Evolutionary conservation across 257 asterid species (phyloP).

Genomic region (Scutellaria baicalensis): DNA sequence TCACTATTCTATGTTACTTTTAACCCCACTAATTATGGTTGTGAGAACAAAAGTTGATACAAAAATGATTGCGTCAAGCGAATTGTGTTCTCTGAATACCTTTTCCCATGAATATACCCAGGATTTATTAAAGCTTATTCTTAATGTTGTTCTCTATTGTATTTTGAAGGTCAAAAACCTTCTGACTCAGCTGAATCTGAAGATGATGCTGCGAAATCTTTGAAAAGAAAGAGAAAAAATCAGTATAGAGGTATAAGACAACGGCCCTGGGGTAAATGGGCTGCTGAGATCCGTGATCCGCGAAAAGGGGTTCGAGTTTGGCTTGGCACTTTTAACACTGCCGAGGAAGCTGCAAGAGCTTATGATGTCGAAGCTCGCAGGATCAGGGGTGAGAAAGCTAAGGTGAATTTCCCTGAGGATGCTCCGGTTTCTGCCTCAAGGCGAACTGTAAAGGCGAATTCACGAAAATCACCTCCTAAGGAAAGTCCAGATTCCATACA

Average conservation of each 20-base stretch:
- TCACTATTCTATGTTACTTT: neutral
- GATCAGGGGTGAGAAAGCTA: slow-evolving; percentile 87
- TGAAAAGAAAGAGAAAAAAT: slow-evolving; percentile 85
- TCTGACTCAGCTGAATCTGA: slow-evolving; percentile 31
- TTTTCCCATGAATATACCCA: too few relatives aligned
- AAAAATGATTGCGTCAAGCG: too few relatives aligned
- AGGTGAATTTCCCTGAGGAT: slow-evolving; percentile 76
- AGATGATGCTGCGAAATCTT: slow-evolving; percentile 46
- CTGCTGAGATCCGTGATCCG: slow-evolving; percentile 97
- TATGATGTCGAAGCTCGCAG: slow-evolving; percentile 80
- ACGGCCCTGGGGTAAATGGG: slow-evolving; percentile 99
- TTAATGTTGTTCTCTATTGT: neutral
- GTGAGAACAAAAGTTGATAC: neutral
- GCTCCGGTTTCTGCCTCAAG: slow-evolving; percentile 33
- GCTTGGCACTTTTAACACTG: slow-evolving; percentile 94
- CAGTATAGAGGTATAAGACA: slow-evolving; percentile 89
- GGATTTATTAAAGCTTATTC: too few relatives aligned
- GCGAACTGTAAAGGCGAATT: slow-evolving; percentile 22
- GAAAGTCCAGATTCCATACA: slow-evolving; percentile 18
- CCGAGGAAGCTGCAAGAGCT: slow-evolving; percentile 98
- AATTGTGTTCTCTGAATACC: too few relatives aligned
- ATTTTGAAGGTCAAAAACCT: slow-evolving; percentile 29
- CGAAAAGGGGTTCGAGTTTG: slow-evolving; percentile 90
- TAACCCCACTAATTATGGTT: neutral
- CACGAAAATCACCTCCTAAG: slow-evolving; percentile 18